phyloP scores from a whole-genome alignment of 495 filamentous ascomycete genomes.

The Cercophora scortea region DNA sequence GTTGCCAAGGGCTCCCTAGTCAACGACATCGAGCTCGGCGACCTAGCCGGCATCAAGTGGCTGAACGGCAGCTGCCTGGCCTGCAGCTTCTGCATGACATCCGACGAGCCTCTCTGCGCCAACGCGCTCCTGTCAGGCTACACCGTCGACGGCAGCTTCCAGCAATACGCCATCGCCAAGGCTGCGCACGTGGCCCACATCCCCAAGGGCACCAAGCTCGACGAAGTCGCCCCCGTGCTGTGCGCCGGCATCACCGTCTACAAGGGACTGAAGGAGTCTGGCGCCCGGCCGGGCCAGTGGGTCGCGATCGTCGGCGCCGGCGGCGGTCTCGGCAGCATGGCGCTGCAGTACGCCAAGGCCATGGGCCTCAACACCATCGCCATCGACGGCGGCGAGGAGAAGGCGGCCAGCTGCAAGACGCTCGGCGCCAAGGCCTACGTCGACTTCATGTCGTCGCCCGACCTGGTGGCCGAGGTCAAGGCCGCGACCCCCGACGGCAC shows the following conservation, averaged over 20 bases:
- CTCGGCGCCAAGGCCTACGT: constrained; percentile 67
- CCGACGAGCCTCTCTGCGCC: constrained; percentile 65
- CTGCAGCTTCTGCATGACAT: constrained; percentile 72
- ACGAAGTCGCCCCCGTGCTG: constrained; percentile 71
- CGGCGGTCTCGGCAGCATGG: constrained; percentile 76
- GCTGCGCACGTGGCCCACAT: constrained; percentile 74
- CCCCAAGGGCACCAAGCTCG: constrained; percentile 65
- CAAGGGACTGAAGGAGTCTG: constrained; percentile 84
- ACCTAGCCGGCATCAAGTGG: constrained; percentile 86
- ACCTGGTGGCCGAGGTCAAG: constrained; percentile 79
- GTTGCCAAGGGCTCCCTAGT: constrained; percentile 71
- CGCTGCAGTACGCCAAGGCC: constrained; percentile 78
- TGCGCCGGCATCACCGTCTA: constrained; percentile 91
- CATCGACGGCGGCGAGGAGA: constrained; percentile 75
- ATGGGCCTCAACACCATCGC: constrained; percentile 77
- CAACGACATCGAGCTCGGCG: constrained; percentile 65
- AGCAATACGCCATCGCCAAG: constrained; percentile 85
- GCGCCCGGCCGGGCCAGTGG: constrained; percentile 62
- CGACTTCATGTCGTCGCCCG: constrained; percentile 65
- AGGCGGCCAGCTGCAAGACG: constrained; percentile 55
- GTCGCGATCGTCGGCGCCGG: constrained; percentile 86
- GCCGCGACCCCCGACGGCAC: constrained; percentile 66
- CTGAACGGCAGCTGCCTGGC: constrained; percentile 72
- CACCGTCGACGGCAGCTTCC: constrained; percentile 87
- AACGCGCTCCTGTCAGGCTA: constrained; percentile 73